Base-by-base conservation (phyloP, 768 basidiomycete genomes). In the Trametes cingulata region DNA sequence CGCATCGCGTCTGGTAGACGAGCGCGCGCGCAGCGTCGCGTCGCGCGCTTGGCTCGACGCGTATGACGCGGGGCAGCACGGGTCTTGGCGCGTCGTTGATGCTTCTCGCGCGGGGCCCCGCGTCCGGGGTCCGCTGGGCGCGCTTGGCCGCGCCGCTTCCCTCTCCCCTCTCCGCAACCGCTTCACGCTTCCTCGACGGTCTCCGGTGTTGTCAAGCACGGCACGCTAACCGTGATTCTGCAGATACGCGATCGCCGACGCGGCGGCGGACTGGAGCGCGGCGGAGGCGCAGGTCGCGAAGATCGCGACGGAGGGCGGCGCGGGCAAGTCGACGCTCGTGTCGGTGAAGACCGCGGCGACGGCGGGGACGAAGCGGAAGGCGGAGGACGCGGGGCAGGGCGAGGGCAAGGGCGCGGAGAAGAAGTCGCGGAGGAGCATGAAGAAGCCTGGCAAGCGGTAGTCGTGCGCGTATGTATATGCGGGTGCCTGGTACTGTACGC, bases 241-340 rank as follows among this genome's bases (percentile, higher is more conserved):
- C 35, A 91, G 90, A 71, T 91, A 82, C 70, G 86, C 88, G 25
- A 94, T 98, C 65, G 81, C 90, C 65, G 85, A 87, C 65, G 72
- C 77, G 0, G 76, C 81, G 15, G 76, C 82, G 27, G 91, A 96
- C 71, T 96, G 93, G 90, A 77, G 79, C 37, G 73, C 74, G 25
- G 93, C 90, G 4, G 88, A 93, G 69, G 77, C 80, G 20, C 91
- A 94, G 70, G 85, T 95, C 3, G 72, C 80, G 36, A 78, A 78
- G 49, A 69, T 84, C 15, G 72, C 76, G 54, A 61, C 49, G 43
- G 75, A 73, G 22, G 78, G 74, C 3, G 74, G 69, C 17, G 69
- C 59, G 15, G 81, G 79, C 35, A 84, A 81, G 56, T 83, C 87
- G 33, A 88, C 87, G 0, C 83, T 95, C 14, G 82, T 96, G 43